Percentiles rank a stretch among this genome's conserved stretches.
Evolutionary conservation across 1,284 basidiomycete species (phyloP).

Genomic region (Sutorius eximius): DNA sequence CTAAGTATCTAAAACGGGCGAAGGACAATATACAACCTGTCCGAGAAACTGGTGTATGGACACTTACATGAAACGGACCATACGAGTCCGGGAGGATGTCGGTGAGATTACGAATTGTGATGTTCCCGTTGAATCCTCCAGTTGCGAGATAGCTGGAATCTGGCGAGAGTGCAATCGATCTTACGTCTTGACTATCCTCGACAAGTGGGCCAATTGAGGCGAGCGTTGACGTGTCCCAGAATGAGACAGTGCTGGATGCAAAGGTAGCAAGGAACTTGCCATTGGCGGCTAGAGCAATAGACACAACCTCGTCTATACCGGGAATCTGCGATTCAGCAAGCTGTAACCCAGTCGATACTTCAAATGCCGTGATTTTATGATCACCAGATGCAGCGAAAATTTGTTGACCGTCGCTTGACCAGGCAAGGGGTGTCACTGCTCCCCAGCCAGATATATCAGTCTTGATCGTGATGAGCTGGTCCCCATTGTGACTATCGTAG

Average conservation of each 20-base stretch:
- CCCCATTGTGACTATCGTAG: not conserved
- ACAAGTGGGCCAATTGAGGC: not conserved
- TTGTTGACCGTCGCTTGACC: not conserved
- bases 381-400: not conserved
- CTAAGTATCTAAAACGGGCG: not conserved
- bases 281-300: not conserved
- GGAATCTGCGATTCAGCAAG: not conserved
- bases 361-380: not conserved
- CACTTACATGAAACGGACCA: not conserved
- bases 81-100: not conserved
- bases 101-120: not conserved
- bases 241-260: accelerated
- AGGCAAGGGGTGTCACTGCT: not conserved
- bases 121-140: not conserved
- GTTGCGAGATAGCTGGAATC: not conserved
- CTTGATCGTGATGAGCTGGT: not conserved
- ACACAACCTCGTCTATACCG: not conserved
- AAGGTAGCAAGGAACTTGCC: not conserved
- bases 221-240: not conserved
- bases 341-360: not conserved
- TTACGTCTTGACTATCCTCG: not conserved
- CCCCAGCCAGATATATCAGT: not conserved
- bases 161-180: not conserved
- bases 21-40: not conserved
- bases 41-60: not conserved